Evolutionary conservation across 371 early-diverging fungal species (phyloP), one percentile per base, ranked within the genome.

Genomic region (Mortierella sp.): DNA sequence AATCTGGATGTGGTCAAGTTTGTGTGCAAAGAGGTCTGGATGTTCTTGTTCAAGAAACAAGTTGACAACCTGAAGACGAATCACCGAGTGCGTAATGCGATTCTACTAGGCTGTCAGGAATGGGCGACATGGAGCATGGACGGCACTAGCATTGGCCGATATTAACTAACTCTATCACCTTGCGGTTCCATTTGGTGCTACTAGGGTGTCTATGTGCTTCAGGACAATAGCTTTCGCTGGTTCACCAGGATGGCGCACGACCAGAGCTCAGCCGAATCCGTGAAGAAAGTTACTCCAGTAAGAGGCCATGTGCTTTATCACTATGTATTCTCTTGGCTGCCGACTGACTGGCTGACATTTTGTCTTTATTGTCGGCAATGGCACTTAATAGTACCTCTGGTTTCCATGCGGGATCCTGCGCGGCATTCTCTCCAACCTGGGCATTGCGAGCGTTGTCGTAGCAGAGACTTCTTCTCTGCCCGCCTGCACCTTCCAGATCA

Each of bases 31-130:
- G 99, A 99, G 73, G 91, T 98, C 57, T 99, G 99, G 99, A 94
- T 94, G 64, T 89, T 95, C 44, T 89, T 97, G 80, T 99, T 98
- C 87, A 94, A 96, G 80, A 97, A 98, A 82, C 98, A 98, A 83
- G 94, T 98, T 59, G 99, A 99, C 85, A 98, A 98, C 80, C 89
- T 99, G 44, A 99, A 99, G 87, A 98, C 99, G 19, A 99, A 99
- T 88, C 98, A 98, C 88, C 88, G 97, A 78, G 97, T 97, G 88
- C 80, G 90, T 40, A 16, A 48, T 37, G 24, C 13, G 34, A 16
- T 37, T 28, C 24, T 13, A 44, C 2, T n/a, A 31, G 19, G 19
- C 53, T 21, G 24, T 53, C 24, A 21, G 21, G 53, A 13, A 9
- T 46, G 13, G 11, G 48, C 1, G 48, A 24, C 3, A 64, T 31